A percentile compares a stretch with the other conserved stretches of the same genome.
Evolutionary conservation across 169 alveolate genomes (phyloP).

Genomic region (Eimeria nieschulzi): DNA sequence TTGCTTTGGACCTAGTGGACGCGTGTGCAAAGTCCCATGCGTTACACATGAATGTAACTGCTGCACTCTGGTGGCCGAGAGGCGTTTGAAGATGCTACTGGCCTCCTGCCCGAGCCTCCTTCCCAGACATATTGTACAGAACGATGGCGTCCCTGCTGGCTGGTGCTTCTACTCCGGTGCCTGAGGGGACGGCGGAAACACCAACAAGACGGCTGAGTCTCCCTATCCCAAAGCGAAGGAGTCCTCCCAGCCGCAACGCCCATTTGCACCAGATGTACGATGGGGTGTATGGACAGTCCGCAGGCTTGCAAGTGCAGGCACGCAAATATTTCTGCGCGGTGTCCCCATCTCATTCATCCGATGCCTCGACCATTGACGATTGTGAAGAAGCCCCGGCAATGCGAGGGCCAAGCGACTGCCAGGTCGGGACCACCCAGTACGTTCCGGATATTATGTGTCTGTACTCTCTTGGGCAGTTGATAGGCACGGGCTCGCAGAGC

Average conservation of each 20-base stretch:
- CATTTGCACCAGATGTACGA: not conserved
- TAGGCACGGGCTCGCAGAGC: slow-evolving; percentile 38
- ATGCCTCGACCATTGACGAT: slow-evolving; percentile 6
- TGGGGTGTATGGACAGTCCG: not conserved
- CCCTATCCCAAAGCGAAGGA: slow-evolving; percentile 12
- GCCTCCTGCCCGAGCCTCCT: no score
- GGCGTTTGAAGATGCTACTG: no score
- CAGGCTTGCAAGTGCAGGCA: not conserved
- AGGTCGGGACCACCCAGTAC: no score
- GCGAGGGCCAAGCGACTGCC: no score
- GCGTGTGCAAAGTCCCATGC: no score
- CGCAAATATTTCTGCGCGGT: not conserved
- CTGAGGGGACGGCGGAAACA: not conserved
- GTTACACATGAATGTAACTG: no score
- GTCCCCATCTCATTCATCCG: slow-evolving; percentile 16
- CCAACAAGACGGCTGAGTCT: slow-evolving; percentile 17
- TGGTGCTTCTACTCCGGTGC: no score
- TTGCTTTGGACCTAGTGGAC: no score
- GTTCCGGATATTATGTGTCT: not conserved
- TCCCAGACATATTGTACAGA: no score
- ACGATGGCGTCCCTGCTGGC: no score
- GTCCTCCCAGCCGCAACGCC: not conserved
- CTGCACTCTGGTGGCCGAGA: no score
- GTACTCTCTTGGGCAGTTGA: not conserved
- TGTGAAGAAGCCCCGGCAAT: not conserved